These are phyloP conservation scores for Vittaforma corneae DNA, from an alignment of 371 early-diverging fungal species.

Conservation along the genomic window DNA sequence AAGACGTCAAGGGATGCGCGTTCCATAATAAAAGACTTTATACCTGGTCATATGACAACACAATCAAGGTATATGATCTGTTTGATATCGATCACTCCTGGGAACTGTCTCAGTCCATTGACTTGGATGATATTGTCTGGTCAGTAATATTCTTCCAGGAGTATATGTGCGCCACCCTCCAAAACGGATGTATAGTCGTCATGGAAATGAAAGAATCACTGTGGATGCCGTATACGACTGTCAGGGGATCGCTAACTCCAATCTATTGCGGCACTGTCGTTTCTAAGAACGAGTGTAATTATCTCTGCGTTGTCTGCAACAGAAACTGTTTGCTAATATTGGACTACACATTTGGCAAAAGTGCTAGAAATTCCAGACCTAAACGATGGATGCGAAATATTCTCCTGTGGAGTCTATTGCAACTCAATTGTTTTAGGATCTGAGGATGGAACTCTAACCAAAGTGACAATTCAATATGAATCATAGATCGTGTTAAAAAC, in stretches of 20 bases:
- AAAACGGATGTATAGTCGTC: constrained; percentile 33
- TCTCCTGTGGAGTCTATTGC: too few relatives aligned
- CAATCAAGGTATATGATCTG: constrained; percentile 47
- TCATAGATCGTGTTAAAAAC: too few relatives aligned
- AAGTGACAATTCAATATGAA: too few relatives aligned
- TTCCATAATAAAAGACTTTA: constrained; percentile 35
- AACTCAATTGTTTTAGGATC: too few relatives aligned
- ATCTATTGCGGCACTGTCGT: constrained; percentile 23
- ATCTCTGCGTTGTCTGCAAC: constrained; percentile 7
- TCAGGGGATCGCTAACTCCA: constrained; percentile 20
- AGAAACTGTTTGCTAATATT: constrained; percentile 21
- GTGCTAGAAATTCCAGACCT: constrained; percentile 4
- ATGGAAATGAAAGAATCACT: constrained; percentile 27
- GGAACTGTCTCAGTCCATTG: constrained; percentile 44
- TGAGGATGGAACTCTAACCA: too few relatives aligned
- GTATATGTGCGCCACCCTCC: constrained; percentile 27
- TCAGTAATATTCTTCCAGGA: constrained; percentile 18
- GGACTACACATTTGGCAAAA: constrained; percentile 10
- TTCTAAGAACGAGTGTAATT: too few relatives aligned
- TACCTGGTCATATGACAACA: constrained; percentile 52
- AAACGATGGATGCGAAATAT: too few relatives aligned
- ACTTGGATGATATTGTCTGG: constrained; percentile 44
- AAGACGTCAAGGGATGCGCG: constrained; percentile 53
- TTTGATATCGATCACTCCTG: constrained; percentile 28
- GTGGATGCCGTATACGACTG: constrained; percentile 18